Conservation (phyloP, 495 filamentous ascomycete species). For the Podospora pseudoanserina region DNA sequence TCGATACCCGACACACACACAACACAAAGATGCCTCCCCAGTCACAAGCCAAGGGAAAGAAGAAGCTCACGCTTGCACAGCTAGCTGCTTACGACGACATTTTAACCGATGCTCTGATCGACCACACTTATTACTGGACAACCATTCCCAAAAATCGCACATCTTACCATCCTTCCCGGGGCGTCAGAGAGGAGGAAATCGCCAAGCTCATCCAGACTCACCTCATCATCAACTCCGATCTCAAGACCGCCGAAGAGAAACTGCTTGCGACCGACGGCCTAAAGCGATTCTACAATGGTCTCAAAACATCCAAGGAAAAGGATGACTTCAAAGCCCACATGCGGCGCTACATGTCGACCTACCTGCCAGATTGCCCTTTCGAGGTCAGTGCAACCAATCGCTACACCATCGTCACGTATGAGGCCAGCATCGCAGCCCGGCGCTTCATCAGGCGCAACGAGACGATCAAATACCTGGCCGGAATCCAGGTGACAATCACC, state of each 20-base stretch:
- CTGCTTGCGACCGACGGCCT: slow-evolving; percentile 71
- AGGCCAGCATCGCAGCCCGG: slow-evolving; percentile 84
- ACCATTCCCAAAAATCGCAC: slow-evolving; percentile 89
- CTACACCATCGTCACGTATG: slow-evolving; percentile 85
- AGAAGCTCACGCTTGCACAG: slow-evolving; percentile 76
- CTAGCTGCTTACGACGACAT: slow-evolving; percentile 93
- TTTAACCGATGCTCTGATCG: slow-evolving; percentile 90
- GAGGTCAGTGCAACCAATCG: slow-evolving; percentile 93
- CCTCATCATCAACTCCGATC: slow-evolving; percentile 71
- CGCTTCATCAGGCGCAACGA: slow-evolving; percentile 74
- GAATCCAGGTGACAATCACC: slow-evolving; percentile 85
- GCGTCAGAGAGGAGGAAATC: slow-evolving; percentile 76
- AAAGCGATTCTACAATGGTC: slow-evolving; percentile 59
- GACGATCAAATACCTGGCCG: slow-evolving; percentile 82
- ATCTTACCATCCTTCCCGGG: slow-evolving; percentile 78
- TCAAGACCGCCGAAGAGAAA: slow-evolving; percentile 62
- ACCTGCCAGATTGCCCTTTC: slow-evolving; percentile 86
- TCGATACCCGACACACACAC: neutral
- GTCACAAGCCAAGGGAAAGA: slow-evolving; percentile 37
- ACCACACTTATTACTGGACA: slow-evolving; percentile 96
- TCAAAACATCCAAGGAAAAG: slow-evolving; percentile 73
- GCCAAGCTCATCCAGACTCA: slow-evolving; percentile 71
- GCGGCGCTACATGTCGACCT: slow-evolving; percentile 87
- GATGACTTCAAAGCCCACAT: slow-evolving; percentile 85
- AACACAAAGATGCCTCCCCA: slow-evolving; percentile 22